Base-by-base conservation (phyloP, 495 filamentous ascomycete genomes). In the Penicillium paradoxum region DNA sequence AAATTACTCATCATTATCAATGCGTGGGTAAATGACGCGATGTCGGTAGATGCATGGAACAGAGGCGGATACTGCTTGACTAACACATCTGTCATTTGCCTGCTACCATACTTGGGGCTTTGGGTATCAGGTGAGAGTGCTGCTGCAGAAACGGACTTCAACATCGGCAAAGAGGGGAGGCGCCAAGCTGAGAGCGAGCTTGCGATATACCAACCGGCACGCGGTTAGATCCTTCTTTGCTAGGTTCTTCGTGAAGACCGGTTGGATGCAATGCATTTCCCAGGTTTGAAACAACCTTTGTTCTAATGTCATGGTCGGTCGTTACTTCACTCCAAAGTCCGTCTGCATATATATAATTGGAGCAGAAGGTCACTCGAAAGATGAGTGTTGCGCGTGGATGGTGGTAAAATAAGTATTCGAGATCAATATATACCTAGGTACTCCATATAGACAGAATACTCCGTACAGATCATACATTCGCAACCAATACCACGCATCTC, bases 31-130 rank as follows among this genome's bases (percentile, higher is more conserved):
- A 91, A 91, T 30, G 86, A 83, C 5, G 85, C 77, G 11, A 91
- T 82, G 59, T 93, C 89, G 42, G 86, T 88, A n/a, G 88, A 87
- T 4, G 88, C 84, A 59, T 91, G 89, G 71, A 91, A 93, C 6
- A 91, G 69, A 6, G 89, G 85, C 32, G 86, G 84, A 59, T 90
- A 91, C 65, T 91, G 89, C 59, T 86, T 79, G 32, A 87, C 84
- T 33, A 91, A 76, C 41, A 91, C 70, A 62, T 89, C 85, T 41
- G 73, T 79, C 67, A 79, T 75, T 49, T 76, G 83, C 80, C 60
- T 81, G 59, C 72, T 74, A 34, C 80, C 85, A 61, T 90, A 91
- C 24, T 62, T 32, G 30, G 10, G 30, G 30, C 30, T 6, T 32
- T 6, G 79, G 74, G 18, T 82, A 83, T 58, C 80, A 79, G 47